Percentiles rank a stretch among this genome's conserved stretches.
These are phyloP conservation scores for Leishmania amazonensis DNA, from an alignment of 208 protist genomes.

Conservation along the genomic window DNA sequence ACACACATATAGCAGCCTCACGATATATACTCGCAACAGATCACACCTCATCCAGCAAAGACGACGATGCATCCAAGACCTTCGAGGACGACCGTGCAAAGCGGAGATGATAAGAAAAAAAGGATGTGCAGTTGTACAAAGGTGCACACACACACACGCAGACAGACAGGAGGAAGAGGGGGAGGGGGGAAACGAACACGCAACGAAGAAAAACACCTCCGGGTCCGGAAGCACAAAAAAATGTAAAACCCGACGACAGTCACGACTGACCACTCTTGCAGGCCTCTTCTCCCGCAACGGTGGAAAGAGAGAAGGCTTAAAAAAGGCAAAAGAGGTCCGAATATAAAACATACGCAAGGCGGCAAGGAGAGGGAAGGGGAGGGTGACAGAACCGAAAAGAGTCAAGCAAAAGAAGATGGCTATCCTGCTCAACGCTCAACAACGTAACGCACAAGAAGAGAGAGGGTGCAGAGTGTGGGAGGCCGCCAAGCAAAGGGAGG, in stretches of 20 bases:
- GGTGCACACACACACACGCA: background rate
- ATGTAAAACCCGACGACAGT: background rate
- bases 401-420: background rate
- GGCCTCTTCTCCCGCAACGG: background rate
- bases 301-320: background rate
- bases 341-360: background rate
- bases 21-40: background rate
- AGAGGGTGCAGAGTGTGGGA: background rate
- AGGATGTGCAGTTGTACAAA: background rate
- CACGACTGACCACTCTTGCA: background rate
- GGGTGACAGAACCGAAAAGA: background rate
- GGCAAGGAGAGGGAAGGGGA: background rate
- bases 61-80: background rate
- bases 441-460: background rate
- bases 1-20: background rate
- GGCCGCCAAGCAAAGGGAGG: background rate
- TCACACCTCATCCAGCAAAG: background rate
- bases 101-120: background rate
- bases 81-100: background rate
- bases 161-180: background rate
- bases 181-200: background rate
- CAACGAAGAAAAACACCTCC: background rate
- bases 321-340: background rate
- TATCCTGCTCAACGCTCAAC: background rate
- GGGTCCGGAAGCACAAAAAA: background rate